phyloP scores from a whole-genome alignment of 164 flowering plant genomes.

The Echeveria elegans region DNA sequence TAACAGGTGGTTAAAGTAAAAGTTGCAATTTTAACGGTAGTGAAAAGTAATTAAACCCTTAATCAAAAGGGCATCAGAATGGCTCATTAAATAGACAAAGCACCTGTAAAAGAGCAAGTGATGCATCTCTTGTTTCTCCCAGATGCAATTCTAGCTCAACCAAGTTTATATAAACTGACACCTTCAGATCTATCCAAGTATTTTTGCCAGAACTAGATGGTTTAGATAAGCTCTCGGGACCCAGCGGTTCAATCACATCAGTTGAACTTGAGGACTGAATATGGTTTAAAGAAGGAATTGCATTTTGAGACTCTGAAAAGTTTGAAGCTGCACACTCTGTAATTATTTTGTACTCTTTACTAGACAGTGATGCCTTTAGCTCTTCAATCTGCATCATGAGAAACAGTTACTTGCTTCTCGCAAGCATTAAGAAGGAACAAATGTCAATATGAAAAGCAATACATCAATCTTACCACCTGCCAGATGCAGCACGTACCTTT shows the following conservation, averaged over 20 bases:
- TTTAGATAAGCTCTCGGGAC: constrained; percentile 18
- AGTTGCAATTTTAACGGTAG: too few relatives aligned
- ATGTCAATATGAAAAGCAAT: background rate
- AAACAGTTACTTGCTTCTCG: background rate
- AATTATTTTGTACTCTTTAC: constrained; percentile 77
- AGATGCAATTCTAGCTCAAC: constrained; percentile 63
- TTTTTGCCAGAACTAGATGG: constrained; percentile 23
- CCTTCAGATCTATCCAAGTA: constrained; percentile 49
- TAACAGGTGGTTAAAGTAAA: too few relatives aligned
- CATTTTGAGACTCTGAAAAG: constrained; percentile 68
- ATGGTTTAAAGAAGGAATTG: constrained; percentile 41
- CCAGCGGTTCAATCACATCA: constrained; percentile 19
- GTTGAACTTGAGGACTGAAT: constrained; percentile 17
- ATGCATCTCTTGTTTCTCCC: constrained; percentile 59
- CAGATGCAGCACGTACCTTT: constrained; percentile 36
- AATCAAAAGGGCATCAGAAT: background rate
- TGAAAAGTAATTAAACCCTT: too few relatives aligned
- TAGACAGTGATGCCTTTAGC: constrained; percentile 76
- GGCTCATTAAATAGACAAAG: background rate
- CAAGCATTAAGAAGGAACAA: background rate
- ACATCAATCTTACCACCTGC: background rate
- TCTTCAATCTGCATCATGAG: constrained; percentile 47
- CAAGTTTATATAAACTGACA: constrained; percentile 49
- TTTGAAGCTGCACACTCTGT: constrained; percentile 80
- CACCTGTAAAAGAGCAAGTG: constrained; percentile 92